Evolutionary conservation across 805 yeast genomes (phyloP).

Genomic region (Saturnispora kantuleensis): DNA sequence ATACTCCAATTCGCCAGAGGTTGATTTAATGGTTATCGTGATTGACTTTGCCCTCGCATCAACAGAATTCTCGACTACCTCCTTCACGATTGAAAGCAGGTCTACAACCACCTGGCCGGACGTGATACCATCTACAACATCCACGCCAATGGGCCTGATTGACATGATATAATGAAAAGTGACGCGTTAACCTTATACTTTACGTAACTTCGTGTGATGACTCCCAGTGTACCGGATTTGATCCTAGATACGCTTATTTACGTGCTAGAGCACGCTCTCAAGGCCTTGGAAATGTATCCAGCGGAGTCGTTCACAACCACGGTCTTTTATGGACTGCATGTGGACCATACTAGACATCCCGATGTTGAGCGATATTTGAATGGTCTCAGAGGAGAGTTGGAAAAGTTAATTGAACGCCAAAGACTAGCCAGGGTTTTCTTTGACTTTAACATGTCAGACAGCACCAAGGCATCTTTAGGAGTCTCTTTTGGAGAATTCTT

Average conservation of each 20-base stretch:
- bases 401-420: conserved; percentile 10
- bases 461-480: not conserved
- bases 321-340: conserved; percentile 33
- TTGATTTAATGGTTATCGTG: conserved; percentile 46
- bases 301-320: conserved; percentile 34
- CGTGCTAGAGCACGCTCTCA: conserved; percentile 39
- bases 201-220: not conserved
- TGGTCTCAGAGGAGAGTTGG: conserved; percentile 18
- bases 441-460: conserved; percentile 1
- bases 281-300: conserved; percentile 45
- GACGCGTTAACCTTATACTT: not conserved
- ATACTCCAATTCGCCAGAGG: conserved; percentile 40
- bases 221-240: conserved; percentile 3
- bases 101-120: conserved; percentile 92
- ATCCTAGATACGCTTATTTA: conserved; percentile 1
- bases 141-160: conserved; percentile 2
- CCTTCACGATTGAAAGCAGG: conserved; percentile 69
- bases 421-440: conserved; percentile 1
- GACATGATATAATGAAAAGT: not conserved
- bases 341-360: conserved; percentile 39
- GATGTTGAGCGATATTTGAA: conserved; percentile 31
- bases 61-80: conserved; percentile 74
- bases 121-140: conserved; percentile 66
- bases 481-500: conserved; percentile 7
- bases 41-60: conserved; percentile 68